Conservation (phyloP, 192 early-diverging fungal genomes). For the Backusella tarrabulga region DNA sequence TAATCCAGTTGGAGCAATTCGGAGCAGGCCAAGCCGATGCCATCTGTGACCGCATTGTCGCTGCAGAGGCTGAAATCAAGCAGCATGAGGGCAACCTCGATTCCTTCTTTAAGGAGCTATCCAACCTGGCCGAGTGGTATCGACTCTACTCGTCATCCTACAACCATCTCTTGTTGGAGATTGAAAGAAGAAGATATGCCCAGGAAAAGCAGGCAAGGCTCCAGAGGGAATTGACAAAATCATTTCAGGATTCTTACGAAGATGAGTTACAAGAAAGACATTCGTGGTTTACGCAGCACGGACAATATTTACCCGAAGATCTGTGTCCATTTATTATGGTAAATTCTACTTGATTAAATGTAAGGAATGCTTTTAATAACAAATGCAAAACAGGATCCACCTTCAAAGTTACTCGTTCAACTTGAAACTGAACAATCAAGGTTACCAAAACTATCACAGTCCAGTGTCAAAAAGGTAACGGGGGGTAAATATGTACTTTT, state of each 20-base stretch:
- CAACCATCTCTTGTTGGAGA: constrained; percentile 24
- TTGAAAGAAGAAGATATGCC: constrained; percentile 23
- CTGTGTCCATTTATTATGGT: constrained; percentile 35
- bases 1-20: constrained; percentile 20
- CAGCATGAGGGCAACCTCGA: constrained; percentile 22
- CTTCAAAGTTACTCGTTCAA: not conserved
- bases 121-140: constrained; percentile 27
- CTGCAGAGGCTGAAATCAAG: constrained; percentile 19
- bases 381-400: constrained; percentile 12
- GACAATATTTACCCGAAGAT: constrained; percentile 30
- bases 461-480: constrained; percentile 15
- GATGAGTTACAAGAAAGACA: constrained; percentile 29
- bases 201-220: constrained; percentile 17
- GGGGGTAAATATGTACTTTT: not conserved
- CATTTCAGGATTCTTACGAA: constrained; percentile 23
- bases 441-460: constrained; percentile 9
- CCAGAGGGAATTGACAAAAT: constrained; percentile 5
- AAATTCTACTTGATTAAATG: no score
- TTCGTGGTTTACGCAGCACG: constrained; percentile 26
- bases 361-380: not conserved
- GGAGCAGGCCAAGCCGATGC: constrained; percentile 15
- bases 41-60: constrained; percentile 17
- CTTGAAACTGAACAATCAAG: not conserved
- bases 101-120: constrained; percentile 25
- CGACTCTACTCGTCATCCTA: constrained; percentile 22